Conservation (phyloP, 2,329 filamentous ascomycete species). For the Niveomyces coronatus region DNA sequence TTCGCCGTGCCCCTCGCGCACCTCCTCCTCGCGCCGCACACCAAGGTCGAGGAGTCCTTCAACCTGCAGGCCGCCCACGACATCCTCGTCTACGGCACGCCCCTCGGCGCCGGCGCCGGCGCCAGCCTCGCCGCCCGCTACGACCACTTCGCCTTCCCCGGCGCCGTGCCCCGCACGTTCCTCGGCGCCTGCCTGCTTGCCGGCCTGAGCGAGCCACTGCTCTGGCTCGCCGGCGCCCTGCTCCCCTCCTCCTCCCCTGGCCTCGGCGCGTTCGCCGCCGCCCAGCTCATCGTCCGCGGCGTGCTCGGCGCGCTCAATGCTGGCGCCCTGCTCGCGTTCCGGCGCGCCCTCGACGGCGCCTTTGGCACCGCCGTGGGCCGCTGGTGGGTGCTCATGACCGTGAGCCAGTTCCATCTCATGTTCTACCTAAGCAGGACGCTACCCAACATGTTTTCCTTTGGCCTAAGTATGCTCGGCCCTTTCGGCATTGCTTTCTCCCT, state of each 20-base stretch:
- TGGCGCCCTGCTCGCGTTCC: slow-evolving; percentile 54
- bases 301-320: slow-evolving; percentile 72
- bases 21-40: slow-evolving; percentile 70
- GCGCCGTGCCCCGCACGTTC: slow-evolving; percentile 85
- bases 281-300: slow-evolving; percentile 58
- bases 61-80: slow-evolving; percentile 93
- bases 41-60: slow-evolving; percentile 98
- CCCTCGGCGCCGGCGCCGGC: slow-evolving; percentile 40
- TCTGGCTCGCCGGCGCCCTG: too few species aligned
- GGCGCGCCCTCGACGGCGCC: slow-evolving; percentile 48
- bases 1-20: slow-evolving; percentile 57
- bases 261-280: slow-evolving; percentile 43
- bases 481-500: not conserved
- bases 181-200: slow-evolving; percentile 70
- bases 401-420: slow-evolving; percentile 81
- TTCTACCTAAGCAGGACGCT: slow-evolving; percentile 89
- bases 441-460: slow-evolving; percentile 95
- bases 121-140: slow-evolving; percentile 53
- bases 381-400: slow-evolving; percentile 74
- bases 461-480: slow-evolving; percentile 51
- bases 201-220: slow-evolving; percentile 56
- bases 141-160: slow-evolving; percentile 85
- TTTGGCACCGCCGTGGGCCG: slow-evolving; percentile 59
- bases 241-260: too few species aligned
- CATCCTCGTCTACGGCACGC: slow-evolving; percentile 71